Base-by-base conservation (phyloP, 805 yeast genomes). In the Metschnikowia peoriensis region DNA sequence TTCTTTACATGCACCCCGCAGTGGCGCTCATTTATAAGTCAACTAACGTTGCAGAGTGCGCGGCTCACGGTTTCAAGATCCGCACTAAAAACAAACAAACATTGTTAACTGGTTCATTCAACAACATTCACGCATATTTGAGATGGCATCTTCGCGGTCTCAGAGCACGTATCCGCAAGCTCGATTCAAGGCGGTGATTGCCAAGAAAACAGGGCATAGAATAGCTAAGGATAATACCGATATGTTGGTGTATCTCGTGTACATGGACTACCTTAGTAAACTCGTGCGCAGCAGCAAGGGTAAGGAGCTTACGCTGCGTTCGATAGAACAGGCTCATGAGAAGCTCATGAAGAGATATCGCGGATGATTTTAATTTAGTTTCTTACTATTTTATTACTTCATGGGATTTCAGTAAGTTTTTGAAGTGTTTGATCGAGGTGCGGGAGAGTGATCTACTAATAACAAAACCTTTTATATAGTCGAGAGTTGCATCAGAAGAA, bases 221-320 rank as follows among this genome's bases (percentile, higher is more conserved):
- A 45, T 57, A 15, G 60, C 60, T 10, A 70, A 69, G 22, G 81
- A 77, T 54, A 69, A 71, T 45, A 62, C 75, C 17, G 81, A 76
- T 58, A 52, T 76, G 45, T 60, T 82, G 49, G 58, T 81, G 17
- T 75, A 80, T 49, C 59, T 82, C 47, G 71, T 81, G 42, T 80
- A 80, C 51, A 62, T 79, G 37, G 69, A 78, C 38, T 82, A 80
- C 58, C 53, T 81, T 49, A 66, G 68, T 57, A 72, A 64, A 38
- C 66, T 81, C 59, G 63, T 22, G 62, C 64, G 15, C 77, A 75
- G 52, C 77, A 59, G 51, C 16, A 58, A 51, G 15, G 80, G 3
- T 66, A 79, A 50, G 61, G 72, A 63, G 27, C 51, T 67, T 16
- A 63, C 77, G 10, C 76, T 72, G 46, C 67, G 79, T 0, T 64